Evolutionary conservation across 805 yeast species (phyloP).

Genomic region (Danielia oregonensis): DNA sequence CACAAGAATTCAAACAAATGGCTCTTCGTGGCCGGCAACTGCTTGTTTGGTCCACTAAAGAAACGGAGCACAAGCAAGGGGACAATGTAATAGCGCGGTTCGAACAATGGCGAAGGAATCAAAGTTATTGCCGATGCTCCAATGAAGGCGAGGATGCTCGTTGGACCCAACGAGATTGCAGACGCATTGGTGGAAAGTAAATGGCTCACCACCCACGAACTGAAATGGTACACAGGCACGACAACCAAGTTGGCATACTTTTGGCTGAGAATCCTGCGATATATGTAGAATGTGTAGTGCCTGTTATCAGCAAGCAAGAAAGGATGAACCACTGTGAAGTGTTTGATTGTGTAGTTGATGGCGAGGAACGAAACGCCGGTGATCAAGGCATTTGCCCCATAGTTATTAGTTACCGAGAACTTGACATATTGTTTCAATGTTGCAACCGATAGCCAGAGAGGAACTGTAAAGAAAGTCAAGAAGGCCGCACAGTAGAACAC

Average conservation of each 20-base stretch:
- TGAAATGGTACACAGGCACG: conserved; percentile 71
- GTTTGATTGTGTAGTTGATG: conserved; percentile 47
- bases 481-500: conserved; percentile 73
- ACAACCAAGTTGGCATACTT: conserved; percentile 44
- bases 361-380: conserved; percentile 16
- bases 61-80: conserved; percentile 78
- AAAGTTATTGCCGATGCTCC: conserved; percentile 57
- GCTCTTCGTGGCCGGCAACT: conserved; percentile 14
- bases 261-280: conserved; percentile 58
- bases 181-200: conserved; percentile 3
- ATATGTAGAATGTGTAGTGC: conserved; percentile 86
- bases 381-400: conserved; percentile 15
- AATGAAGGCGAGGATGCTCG: conserved; percentile 48
- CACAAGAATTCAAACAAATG: conserved; percentile 56
- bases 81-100: conserved; percentile 86
- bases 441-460: conserved; percentile 59
- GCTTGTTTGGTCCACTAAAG: conserved; percentile 35
- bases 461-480: conserved; percentile 61
- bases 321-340: conserved; percentile 78
- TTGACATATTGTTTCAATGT: conserved; percentile 39
- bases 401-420: conserved; percentile 22
- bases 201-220: conserved; percentile 28
- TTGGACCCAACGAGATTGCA: conserved; percentile 18
- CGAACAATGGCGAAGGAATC: conserved; percentile 88
- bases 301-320: conserved; percentile 91